Percentiles rank a stretch among this genome's conserved stretches.
These are phyloP conservation scores for Melaleuca quinquenervia DNA, from an alignment of 345 rosid species.

Conservation along the genomic window DNA sequence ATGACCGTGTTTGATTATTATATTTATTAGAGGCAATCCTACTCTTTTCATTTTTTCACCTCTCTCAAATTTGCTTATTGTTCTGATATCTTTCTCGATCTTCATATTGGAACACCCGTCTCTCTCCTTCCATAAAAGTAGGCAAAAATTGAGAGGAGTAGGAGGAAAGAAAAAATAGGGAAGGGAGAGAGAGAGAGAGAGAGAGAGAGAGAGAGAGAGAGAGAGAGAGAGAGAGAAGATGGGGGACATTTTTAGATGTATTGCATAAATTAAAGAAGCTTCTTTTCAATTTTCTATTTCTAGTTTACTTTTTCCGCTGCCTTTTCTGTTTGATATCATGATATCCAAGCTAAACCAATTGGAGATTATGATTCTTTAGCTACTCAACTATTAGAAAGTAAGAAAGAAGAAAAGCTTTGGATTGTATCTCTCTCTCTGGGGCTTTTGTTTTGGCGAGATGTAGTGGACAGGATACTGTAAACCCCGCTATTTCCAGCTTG, in stretches of 20 bases:
- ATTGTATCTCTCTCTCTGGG: slow-evolving; percentile 21
- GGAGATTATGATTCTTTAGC: background rate
- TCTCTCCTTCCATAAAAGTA: background rate
- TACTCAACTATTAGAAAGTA: background rate
- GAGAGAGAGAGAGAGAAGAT: slow-evolving; percentile 7
- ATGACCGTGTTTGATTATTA: slow-evolving; percentile 38
- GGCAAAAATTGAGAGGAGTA: slow-evolving; percentile 1
- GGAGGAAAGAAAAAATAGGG: background rate
- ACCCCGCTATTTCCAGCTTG: slow-evolving; percentile 66
- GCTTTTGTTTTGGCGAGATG: background rate
- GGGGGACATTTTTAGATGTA: slow-evolving; percentile 36
- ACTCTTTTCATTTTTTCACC: slow-evolving; percentile 12
- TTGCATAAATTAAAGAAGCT: slow-evolving; percentile 36
- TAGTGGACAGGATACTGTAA: slow-evolving; percentile 59
- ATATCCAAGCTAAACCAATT: background rate
- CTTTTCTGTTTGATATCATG: background rate
- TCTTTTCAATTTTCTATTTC: slow-evolving; percentile 6
- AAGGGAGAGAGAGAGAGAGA: slow-evolving; percentile 19
- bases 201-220: background rate
- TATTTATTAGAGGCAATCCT: background rate
- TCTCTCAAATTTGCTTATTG: background rate
- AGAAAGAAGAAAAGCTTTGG: slow-evolving; percentile 19
- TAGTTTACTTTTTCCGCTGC: background rate
- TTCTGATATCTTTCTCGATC: background rate
- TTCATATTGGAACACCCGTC: slow-evolving; percentile 1